Evolutionary conservation across 1,284 basidiomycete genomes (phyloP), one percentile per base, ranked within the genome.

Genomic region (Boletus sp.): DNA sequence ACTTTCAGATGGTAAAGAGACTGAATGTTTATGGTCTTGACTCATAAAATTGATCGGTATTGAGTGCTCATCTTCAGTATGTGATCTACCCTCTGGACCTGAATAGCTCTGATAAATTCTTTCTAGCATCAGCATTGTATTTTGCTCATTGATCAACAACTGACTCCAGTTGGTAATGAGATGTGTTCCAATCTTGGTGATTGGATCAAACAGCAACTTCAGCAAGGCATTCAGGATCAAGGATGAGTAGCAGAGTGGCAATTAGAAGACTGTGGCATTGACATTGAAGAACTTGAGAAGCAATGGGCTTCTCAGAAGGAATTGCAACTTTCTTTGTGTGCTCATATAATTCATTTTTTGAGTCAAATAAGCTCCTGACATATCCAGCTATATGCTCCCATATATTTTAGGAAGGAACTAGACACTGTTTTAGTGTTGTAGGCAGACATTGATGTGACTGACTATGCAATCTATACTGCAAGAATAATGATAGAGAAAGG

Each of bases 391-490:
- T 78, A 78, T 69, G 73, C 76, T 11, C 77, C 75, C 1, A 59
- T 63, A 0, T 65, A 68, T 2, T 57, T 79, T 2, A 76, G 76
- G 37, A 75, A 74, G 40, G 73, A 79, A 40, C 67, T 80, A 0
- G 74, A 77, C 51, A 65, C 67, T 3, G 70, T 80, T 1, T 60
- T 80, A 0, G 60, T 43, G 0, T 66, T 81, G 0, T 77, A 79
- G 47, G 64, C 64, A 0, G 70, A 80, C 28, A 59, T 80, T 1
- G 74, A 78, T 3, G 33, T 30, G 0, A 58, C 75, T 0, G 68
- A 78, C 7, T 58, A 59, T 6, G 60, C 69, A 1, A 65, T 79
- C 11, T 43, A 61, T 3, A 37, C 50, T 0, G 65, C 58, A 1
- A 61, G 59, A n/a, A 23, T 33, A 3, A 40, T 65, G 2, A 60